Evolutionary conservation across 2,329 filamentous ascomycete genomes (phyloP).

Genomic region (Periconia digitata): DNA sequence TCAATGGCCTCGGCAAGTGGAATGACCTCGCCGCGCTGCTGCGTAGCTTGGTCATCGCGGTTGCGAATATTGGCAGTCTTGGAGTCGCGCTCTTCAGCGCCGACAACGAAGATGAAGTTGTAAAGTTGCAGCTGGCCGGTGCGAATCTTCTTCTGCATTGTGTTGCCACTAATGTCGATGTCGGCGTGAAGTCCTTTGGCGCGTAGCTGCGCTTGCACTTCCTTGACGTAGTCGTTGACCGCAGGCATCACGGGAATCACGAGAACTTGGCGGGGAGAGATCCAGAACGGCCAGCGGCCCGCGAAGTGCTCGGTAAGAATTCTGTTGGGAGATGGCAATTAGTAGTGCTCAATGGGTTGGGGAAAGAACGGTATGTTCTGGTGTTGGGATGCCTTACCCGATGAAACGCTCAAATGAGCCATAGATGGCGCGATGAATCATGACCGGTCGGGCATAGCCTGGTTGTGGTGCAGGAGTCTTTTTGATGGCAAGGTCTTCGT

Average conservation of each 20-base stretch:
- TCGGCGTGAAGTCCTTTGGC: conserved; percentile 70
- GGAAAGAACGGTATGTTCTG: no score
- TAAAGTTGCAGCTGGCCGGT: conserved; percentile 79
- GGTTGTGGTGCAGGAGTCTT: conserved; percentile 30
- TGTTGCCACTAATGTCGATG: conserved; percentile 73
- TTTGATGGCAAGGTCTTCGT: conserved; percentile 30
- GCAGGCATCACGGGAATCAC: conserved; percentile 76
- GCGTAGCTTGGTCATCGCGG: conserved; percentile 62
- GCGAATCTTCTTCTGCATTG: conserved; percentile 86
- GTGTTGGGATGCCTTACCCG: conserved; percentile 50
- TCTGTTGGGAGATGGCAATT: conserved; percentile 15
- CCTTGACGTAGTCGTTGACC: conserved; percentile 70
- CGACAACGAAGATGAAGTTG: conserved; percentile 78
- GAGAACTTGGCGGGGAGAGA: conserved; percentile 79
- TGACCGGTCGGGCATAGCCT: conserved; percentile 76
- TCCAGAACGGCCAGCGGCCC: conserved; percentile 88
- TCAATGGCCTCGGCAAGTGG: conserved; percentile 60
- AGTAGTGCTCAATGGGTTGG: conserved; percentile 5
- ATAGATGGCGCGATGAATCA: conserved; percentile 81
- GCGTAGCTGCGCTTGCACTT: conserved; percentile 70
- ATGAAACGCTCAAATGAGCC: conserved; percentile 71
- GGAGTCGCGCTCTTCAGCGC: conserved; percentile 61
- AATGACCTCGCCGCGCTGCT: conserved; percentile 63
- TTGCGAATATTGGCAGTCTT: conserved; percentile 66
- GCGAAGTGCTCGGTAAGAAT: conserved; percentile 83